A percentile compares a stretch with the other conserved stretches of the same genome.
Conservation (phyloP, 306 rosid genomes). For the Begonia loranthoides region DNA sequence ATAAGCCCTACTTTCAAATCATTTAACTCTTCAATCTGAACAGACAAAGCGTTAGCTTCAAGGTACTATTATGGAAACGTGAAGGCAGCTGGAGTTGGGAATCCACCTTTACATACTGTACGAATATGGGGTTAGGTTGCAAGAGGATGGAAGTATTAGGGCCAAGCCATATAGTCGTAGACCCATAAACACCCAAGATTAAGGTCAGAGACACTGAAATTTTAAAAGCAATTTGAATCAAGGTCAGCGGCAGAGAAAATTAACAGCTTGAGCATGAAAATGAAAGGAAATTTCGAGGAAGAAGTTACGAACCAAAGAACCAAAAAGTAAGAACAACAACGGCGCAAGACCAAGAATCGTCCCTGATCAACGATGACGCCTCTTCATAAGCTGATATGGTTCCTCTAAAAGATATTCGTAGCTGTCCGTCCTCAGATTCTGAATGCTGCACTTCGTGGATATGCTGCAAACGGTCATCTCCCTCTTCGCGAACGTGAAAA, state of each 20-base stretch:
- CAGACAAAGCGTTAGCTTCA: background rate
- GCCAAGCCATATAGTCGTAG: conserved; percentile 31
- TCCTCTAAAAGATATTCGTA: conserved; percentile 3
- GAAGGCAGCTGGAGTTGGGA: background rate
- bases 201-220: conserved; percentile 53
- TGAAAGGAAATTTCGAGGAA: background rate
- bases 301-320: conserved; percentile 44
- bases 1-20: conserved; percentile 16
- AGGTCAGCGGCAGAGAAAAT: background rate
- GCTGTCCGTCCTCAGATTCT: conserved; percentile 10
- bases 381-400: conserved; percentile 3
- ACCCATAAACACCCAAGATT: conserved; percentile 65
- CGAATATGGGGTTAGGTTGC: conserved; percentile 50
- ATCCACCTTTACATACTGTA: conserved; percentile 52
- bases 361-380: conserved; percentile 15
- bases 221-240: background rate
- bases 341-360: conserved; percentile 55
- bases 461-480: conserved; percentile 5
- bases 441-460: conserved; percentile 13
- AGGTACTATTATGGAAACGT: too few relatives aligned
- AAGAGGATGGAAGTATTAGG: conserved; percentile 47
- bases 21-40: conserved; percentile 41
- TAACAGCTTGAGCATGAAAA: background rate
- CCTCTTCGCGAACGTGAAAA: conserved; percentile 21
- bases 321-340: conserved; percentile 51